phyloP scores from a whole-genome alignment of 495 filamentous ascomycete genomes.

The Tuber brumale region DNA sequence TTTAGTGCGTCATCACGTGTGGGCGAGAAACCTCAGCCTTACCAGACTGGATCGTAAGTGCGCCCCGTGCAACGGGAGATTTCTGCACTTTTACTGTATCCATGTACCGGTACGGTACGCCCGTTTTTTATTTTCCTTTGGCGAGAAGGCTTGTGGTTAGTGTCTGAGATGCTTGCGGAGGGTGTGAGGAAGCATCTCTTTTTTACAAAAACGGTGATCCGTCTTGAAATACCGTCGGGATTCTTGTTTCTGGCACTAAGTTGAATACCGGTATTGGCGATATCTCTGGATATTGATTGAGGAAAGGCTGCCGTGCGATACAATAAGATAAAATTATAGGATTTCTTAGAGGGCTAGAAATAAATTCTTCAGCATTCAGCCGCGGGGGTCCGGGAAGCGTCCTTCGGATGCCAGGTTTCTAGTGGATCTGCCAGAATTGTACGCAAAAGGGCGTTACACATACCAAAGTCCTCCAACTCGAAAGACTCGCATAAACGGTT shows the following conservation, averaged over 20 bases:
- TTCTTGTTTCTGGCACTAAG: not conserved
- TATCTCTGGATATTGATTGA: not conserved
- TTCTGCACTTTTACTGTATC: not conserved
- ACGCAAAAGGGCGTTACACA: not conserved
- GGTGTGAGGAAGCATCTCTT: not conserved
- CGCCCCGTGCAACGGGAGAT: not conserved
- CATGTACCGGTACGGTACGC: not conserved
- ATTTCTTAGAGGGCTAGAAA: not conserved
- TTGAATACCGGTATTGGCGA: not conserved
- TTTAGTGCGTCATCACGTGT: not conserved
- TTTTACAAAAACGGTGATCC: not conserved
- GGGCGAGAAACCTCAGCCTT: not conserved
- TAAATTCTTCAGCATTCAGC: not conserved
- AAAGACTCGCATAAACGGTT: not conserved
- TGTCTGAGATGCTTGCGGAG: not conserved
- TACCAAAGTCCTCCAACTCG: not conserved
- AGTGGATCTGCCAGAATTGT: not conserved
- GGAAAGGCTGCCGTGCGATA: not conserved
- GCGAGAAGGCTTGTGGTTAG: not conserved
- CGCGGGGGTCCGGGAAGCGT: not conserved
- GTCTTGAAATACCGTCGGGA: not conserved
- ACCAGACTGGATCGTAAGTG: not conserved
- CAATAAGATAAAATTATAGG: not conserved
- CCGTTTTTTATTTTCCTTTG: not conserved
- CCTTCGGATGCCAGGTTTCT: not conserved